phyloP scores from a whole-genome alignment of 2,329 filamentous ascomycete genomes.

The Sphaerostilbella broomeana region DNA sequence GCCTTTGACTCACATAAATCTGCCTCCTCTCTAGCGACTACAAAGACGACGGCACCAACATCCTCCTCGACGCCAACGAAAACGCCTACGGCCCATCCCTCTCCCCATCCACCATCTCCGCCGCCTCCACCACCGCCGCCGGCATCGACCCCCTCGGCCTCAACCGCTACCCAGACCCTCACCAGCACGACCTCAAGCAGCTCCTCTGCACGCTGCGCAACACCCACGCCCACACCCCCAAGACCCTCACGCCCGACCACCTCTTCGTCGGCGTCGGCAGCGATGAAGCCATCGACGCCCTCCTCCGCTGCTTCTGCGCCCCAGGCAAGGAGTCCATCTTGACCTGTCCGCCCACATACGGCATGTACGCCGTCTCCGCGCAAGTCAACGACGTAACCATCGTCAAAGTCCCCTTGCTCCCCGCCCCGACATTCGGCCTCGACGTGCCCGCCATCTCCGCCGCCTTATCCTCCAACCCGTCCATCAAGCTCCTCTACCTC shows the following conservation, averaged over 20 bases:
- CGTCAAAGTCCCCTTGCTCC: slow-evolving; percentile 76
- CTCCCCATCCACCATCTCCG: slow-evolving; percentile 36
- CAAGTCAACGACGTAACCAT: slow-evolving; percentile 88
- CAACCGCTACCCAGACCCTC: slow-evolving; percentile 93
- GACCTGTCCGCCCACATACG: slow-evolving; percentile 93
- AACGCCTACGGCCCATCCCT: slow-evolving; percentile 89
- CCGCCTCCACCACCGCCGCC: slow-evolving; percentile 31
- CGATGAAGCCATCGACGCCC: slow-evolving; percentile 92
- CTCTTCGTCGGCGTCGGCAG: slow-evolving; percentile 93
- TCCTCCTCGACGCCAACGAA: slow-evolving; percentile 96
- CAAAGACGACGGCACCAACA: slow-evolving; percentile 94
- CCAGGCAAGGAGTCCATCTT: slow-evolving; percentile 86
- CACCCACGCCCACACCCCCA: slow-evolving; percentile 70
- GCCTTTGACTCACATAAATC: too few species aligned
- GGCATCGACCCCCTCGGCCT: slow-evolving; percentile 68
- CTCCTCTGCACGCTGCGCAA: slow-evolving; percentile 82
- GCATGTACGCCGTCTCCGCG: slow-evolving; percentile 95
- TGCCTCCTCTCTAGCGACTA: too few species aligned
- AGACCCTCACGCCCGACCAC: slow-evolving; percentile 68
- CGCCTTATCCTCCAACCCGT: slow-evolving; percentile 50
- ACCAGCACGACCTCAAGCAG: slow-evolving; percentile 82
- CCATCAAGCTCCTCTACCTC: slow-evolving; percentile 84
- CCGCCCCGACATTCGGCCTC: slow-evolving; percentile 65
- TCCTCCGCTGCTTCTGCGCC: slow-evolving; percentile 87
- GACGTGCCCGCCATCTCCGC: slow-evolving; percentile 63